Evolutionary conservation across 148 eudicot genomes (phyloP).

Genomic region (Cornus controversa): DNA sequence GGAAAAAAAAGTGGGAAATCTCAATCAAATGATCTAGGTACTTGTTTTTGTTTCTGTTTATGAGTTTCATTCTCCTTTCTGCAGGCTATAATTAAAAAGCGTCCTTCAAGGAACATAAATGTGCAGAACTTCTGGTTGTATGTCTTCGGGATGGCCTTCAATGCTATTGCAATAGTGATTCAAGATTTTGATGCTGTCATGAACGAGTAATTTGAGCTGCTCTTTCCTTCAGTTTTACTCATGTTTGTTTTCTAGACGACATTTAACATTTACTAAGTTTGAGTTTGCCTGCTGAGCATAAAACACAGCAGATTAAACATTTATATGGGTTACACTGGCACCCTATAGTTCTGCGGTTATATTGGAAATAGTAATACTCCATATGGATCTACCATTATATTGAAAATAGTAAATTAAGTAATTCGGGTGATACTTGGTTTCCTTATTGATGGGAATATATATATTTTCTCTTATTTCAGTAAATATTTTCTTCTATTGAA

Average conservation of each 20-base stretch:
- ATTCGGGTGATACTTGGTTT: neutral
- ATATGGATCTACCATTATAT: neutral
- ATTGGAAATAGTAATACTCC: neutral
- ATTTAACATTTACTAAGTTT: neutral
- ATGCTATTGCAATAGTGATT: constrained; percentile 75
- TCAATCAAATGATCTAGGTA: neutral
- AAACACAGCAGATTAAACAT: neutral
- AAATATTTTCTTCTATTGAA: neutral
- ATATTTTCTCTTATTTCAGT: neutral
- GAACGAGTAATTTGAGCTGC: constrained; percentile 57
- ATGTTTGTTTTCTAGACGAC: neutral
- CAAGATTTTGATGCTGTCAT: constrained; percentile 93
- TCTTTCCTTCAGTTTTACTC: constrained; percentile 1
- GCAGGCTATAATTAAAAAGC: constrained; percentile 92
- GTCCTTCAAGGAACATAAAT: constrained; percentile 95
- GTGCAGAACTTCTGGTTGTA: constrained; percentile 99
- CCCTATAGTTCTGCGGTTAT: neutral
- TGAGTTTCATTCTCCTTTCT: constrained; percentile 19
- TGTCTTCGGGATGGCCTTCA: constrained; percentile 95
- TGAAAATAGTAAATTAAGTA: neutral
- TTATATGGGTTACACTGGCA: neutral
- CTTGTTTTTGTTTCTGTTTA: neutral
- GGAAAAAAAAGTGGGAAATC: constrained; percentile 2
- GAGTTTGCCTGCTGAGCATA: neutral
- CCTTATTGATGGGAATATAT: neutral